These are phyloP conservation scores for Termitomyces heimii DNA, from an alignment of 768 basidiomycete genomes.

Conservation along the genomic window DNA sequence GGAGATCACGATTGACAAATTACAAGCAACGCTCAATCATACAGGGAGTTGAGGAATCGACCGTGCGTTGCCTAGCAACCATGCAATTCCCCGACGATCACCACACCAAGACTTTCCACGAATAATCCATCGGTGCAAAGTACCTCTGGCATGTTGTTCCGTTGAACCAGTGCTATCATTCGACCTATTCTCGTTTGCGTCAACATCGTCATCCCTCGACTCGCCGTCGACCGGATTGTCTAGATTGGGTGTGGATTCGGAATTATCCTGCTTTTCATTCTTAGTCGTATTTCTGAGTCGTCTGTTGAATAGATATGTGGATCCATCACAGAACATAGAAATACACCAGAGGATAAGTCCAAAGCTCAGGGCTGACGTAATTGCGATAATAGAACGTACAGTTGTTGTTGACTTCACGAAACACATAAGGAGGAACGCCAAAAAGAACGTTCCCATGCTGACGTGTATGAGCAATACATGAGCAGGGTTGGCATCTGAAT, in stretches of 20 bases:
- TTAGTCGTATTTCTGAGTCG: neutral
- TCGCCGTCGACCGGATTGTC: neutral
- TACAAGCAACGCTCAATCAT: too few species aligned
- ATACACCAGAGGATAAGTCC: constrained; percentile 2
- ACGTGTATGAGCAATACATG: neutral
- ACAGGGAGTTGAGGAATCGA: too few species aligned
- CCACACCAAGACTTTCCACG: neutral
- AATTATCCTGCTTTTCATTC: neutral
- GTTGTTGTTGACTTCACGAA: neutral
- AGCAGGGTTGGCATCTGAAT: neutral
- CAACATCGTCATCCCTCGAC: neutral
- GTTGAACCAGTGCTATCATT: too few species aligned
- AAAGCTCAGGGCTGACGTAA: neutral
- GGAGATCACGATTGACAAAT: too few species aligned
- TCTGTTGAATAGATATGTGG: neutral
- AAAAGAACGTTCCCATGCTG: neutral
- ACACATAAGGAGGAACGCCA: neutral
- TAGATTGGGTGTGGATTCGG: neutral
- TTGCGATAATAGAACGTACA: neutral
- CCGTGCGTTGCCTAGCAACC: neutral
- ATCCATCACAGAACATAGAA: neutral
- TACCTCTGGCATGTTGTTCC: neutral
- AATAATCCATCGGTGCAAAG: neutral
- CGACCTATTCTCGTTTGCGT: neutral
- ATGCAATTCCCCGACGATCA: neutral